Conservation (phyloP, 306 rosid species). For the Rubus idaeus region DNA sequence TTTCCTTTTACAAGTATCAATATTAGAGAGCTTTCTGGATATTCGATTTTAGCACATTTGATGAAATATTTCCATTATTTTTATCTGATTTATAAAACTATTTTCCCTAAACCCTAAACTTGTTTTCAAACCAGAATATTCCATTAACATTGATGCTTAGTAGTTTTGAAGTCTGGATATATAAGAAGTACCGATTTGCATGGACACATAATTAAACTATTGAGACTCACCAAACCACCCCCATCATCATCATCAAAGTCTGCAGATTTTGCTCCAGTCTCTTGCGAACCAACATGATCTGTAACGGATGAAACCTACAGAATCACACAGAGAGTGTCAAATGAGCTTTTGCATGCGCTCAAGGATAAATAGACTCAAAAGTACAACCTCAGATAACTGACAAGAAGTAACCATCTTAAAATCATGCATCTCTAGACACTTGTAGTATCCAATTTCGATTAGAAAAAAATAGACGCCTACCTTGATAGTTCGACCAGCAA, state of each 20-base stretch:
- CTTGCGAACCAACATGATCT: constrained; percentile 88
- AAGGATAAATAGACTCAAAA: constrained; percentile 1
- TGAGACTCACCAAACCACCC: constrained; percentile 87
- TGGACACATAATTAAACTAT: background rate
- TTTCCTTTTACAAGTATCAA: background rate
- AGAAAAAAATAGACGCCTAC: constrained; percentile 34
- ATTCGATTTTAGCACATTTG: background rate
- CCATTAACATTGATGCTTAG: background rate
- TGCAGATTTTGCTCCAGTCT: constrained; percentile 76
- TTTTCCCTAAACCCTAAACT: no score
- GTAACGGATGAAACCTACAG: constrained; percentile 90
- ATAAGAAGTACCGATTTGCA: background rate
- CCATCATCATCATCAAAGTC: constrained; percentile 96
- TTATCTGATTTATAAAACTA: background rate
- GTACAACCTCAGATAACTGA: background rate
- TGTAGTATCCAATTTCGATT: constrained; percentile 7
- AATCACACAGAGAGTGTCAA: background rate
- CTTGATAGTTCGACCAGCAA: constrained; percentile 95
- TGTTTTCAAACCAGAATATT: background rate
- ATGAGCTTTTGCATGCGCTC: background rate
- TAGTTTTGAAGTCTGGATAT: background rate
- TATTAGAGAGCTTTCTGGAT: background rate
- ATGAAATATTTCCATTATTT: background rate
- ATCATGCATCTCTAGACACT: background rate
- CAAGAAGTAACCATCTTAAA: background rate